Conservation (phyloP, 2,329 filamentous ascomycete species). For the Diaporthe batatas region DNA sequence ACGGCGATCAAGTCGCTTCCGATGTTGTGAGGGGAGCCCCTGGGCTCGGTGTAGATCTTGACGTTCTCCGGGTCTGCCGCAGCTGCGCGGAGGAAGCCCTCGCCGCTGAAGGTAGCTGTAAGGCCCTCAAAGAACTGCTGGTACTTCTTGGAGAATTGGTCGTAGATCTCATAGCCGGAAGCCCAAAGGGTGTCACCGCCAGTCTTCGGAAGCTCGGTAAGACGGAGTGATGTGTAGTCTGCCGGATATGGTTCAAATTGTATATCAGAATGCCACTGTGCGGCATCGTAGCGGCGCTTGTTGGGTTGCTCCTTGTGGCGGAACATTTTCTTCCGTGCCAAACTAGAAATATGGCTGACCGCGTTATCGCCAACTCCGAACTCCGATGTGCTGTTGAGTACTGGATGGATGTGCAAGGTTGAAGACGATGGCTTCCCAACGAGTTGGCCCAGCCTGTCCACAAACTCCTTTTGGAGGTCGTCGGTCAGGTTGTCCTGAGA, state of each 20-base stretch:
- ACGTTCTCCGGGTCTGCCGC: slow-evolving; percentile 47
- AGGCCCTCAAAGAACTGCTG: slow-evolving; percentile 65
- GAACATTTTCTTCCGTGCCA: slow-evolving; percentile 52
- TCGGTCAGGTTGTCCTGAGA: slow-evolving; percentile 59
- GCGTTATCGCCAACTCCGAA: slow-evolving; percentile 56
- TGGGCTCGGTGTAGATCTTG: slow-evolving; percentile 51
- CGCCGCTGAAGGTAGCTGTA: slow-evolving; percentile 60
- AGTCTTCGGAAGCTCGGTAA: slow-evolving; percentile 67
- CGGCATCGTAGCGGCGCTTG: slow-evolving; percentile 50
- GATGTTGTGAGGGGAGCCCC: slow-evolving; percentile 47
- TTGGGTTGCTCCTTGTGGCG: slow-evolving; percentile 45
- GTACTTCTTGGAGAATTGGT: slow-evolving; percentile 64
- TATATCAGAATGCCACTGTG: slow-evolving; percentile 67
- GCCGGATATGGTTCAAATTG: slow-evolving; percentile 70
- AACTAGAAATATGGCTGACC: slow-evolving; percentile 60
- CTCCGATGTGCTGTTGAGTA: slow-evolving; percentile 56
- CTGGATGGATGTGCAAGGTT: slow-evolving; percentile 62
- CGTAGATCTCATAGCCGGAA: slow-evolving; percentile 72
- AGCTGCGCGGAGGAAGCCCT: slow-evolving; percentile 55
- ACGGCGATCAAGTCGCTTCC: slow-evolving; percentile 44
- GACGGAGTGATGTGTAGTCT: slow-evolving; percentile 72
- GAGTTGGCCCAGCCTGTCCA: slow-evolving; percentile 61
- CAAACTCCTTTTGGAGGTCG: slow-evolving; percentile 61
- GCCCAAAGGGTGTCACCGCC: slow-evolving; percentile 75
- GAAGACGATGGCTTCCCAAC: slow-evolving; percentile 62